Evolutionary conservation across 2,329 filamentous ascomycete species (phyloP), one percentile per base, ranked within the genome.

Genomic region (Aspergillaceae sp.): DNA sequence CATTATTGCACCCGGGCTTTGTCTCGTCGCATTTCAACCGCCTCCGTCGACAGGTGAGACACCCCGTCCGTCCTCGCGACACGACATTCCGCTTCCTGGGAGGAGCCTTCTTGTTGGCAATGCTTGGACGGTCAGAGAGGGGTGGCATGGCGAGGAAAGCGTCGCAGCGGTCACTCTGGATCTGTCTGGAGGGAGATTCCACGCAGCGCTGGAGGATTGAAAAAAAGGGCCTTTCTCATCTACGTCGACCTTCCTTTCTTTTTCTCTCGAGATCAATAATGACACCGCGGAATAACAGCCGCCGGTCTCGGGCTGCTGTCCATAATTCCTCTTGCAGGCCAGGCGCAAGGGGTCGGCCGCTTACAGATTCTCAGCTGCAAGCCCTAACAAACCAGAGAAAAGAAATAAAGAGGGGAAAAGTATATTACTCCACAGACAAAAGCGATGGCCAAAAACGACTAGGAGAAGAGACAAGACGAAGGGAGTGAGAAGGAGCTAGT

Each of bases 11-110:
- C 10, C 44, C 44, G 3, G 51, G 51, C 41, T 51, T 53, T 11
- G 41, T 44, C 44, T 53, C 49, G 42, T 53, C 51, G 29, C 51
- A 53, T 32, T 47, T 45, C 19, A 53, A 41, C 26, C 49, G 38
- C 34, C 51, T 40, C 29, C 43, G 33, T 9, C 51, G 49, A 43
- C 51, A 53, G 11, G 51, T 53, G 7, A 51, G 35, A 29, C 51
- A 53, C 7, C 51, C 51, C n/a, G 46, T 53, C 29, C 51, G 44
- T 29, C 49, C 51, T 10, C 51, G 47, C 41, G 51, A 50, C n/a
- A 51, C 40, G n/a, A 53, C 51, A 48, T 53, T 51, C 28, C 51
- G 46, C 44, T 48, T 51, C 34, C 49, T 49, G 27, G 35, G 38
- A 5, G 47, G 43, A 36, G 38, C 42, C 11, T 44, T 38, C 11